A percentile compares a stretch with the other conserved stretches of the same genome.
Conservation (phyloP, 2,329 filamentous ascomycete genomes). For the Colletotrichum sp. region DNA sequence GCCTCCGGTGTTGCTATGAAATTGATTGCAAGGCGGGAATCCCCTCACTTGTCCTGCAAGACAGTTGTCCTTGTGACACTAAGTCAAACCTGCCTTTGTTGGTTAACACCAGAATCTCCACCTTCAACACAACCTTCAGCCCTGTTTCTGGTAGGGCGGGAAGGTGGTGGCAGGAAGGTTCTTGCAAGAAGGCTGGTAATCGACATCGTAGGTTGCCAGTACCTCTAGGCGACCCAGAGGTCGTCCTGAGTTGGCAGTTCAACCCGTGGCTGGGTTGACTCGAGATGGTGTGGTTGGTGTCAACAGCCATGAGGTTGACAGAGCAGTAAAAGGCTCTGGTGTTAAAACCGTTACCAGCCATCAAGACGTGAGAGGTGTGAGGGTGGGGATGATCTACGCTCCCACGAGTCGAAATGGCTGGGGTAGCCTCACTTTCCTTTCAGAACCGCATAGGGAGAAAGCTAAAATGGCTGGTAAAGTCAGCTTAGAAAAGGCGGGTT, state of each 20-base stretch:
- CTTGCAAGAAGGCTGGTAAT: neutral
- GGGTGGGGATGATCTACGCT: neutral
- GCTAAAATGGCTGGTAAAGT: neutral
- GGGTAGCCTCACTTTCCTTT: neutral
- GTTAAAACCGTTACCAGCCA: neutral
- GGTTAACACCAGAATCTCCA: neutral
- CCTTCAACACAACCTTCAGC: neutral
- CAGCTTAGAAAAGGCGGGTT: neutral
- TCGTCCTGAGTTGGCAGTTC: neutral
- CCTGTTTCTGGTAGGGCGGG: neutral
- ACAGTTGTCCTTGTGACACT: neutral
- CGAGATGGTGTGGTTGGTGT: constrained; percentile 2
- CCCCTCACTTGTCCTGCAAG: neutral
- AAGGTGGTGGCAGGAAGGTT: neutral
- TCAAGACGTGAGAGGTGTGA: neutral
- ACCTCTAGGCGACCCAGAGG: neutral
- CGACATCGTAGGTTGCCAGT: neutral
- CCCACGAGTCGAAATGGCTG: neutral
- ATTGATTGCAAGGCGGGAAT: neutral
- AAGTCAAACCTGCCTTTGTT: neutral
- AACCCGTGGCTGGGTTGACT: neutral
- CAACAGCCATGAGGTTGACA: neutral
- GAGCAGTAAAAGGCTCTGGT: neutral
- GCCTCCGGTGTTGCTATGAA: neutral
- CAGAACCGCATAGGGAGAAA: neutral